Evolutionary conservation across 306 rosid genomes (phyloP).

Genomic region (Acmispon strigosus): DNA sequence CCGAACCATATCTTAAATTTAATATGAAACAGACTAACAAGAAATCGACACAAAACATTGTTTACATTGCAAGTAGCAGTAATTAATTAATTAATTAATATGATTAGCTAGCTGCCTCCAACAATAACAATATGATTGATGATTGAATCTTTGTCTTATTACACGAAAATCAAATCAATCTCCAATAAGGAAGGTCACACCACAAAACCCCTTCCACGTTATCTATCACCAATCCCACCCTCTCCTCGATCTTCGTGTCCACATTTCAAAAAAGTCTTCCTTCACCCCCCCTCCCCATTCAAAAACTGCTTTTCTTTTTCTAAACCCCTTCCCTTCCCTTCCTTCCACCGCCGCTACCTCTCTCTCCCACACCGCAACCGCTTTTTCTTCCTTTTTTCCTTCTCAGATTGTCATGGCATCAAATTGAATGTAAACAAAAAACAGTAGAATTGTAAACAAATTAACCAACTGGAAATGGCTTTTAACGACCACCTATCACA

Average conservation of each 20-base stretch:
- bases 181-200: slow-evolving; percentile 33
- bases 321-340: neutral
- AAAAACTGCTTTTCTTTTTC: slow-evolving; percentile 10
- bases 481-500: slow-evolving; percentile 42
- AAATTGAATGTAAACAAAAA: neutral
- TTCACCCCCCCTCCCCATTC: neutral
- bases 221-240: slow-evolving; percentile 38
- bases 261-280: slow-evolving; percentile 5
- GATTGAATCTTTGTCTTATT: slow-evolving; percentile 35
- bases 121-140: slow-evolving; percentile 4
- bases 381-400: neutral
- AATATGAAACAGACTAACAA: neutral
- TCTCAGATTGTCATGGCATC: neutral
- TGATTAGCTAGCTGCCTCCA: slow-evolving; percentile 9
- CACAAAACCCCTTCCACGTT: slow-evolving; percentile 32
- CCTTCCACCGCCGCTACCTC: too few relatives aligned
- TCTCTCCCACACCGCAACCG: neutral
- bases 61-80: neutral
- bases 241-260: slow-evolving; percentile 21
- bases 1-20: neutral
- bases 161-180: neutral
- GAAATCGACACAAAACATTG: neutral
- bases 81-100: neutral
- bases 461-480: slow-evolving; percentile 30
- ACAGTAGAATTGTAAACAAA: neutral